Base-by-base conservation (phyloP, 208 protist genomes). In the Plasmodiophora brassicae region DNA sequence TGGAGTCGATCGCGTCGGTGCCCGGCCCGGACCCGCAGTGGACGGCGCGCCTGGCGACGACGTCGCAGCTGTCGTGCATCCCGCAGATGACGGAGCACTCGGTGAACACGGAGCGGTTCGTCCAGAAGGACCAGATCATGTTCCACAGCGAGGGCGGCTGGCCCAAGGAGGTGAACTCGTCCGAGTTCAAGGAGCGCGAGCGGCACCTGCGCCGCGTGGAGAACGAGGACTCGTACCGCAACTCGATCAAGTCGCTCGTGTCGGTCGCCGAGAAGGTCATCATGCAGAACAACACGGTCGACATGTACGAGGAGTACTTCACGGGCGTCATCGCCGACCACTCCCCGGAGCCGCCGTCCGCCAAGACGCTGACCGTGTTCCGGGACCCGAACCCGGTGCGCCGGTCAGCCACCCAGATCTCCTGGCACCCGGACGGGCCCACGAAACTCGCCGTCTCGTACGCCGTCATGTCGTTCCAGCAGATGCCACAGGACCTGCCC, bases 251-350 rank as follows among this genome's bases (percentile, higher is more conserved):
- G 25, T 90, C 93, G 32, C 93, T 98, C 0, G 92, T 95, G 14
- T 95, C 97, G 78, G 95, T 90, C 43, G 91, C 96, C 22, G 95
- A 97, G 41, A 92, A 95, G 78, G 94, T 94, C 54, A 92, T 98
- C 54, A 96, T 97, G 90, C 96, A 99, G 89, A 99, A 99, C 93
- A 97, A 96, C 83, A 94, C 97, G 0, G 95, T 99, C 71, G 96
- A 99, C 92, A 98, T 99, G 88, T 98, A 97, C 93, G 96, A 97
- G 43, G 92, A 95, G 43, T 98, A 98, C 90, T 99, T 98, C 89
- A 78, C 89, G 0, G 95, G 96, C 43, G 92, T 93, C n/a, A 41
- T 85, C 14, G 28, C 36, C 5, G 95, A 97, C 87, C 93, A 94
- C 84, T 90, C 93, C 5, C 46, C 93, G 28, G 96, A 97, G 14